Conservation (phyloP, 2,329 filamentous ascomycete species). For the Apiospora pterosperma region DNA sequence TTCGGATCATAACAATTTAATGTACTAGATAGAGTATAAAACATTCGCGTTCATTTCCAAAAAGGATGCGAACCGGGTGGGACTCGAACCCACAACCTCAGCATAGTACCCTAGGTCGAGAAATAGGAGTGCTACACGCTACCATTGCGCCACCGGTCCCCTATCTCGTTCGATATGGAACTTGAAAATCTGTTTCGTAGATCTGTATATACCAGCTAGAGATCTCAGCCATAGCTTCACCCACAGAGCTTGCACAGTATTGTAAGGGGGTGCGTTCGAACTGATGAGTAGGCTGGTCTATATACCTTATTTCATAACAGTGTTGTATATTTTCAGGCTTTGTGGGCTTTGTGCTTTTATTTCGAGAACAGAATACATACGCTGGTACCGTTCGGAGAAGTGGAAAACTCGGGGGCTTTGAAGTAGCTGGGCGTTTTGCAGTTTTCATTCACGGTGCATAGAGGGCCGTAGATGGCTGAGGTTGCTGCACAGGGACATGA, state of each 20-base stretch:
- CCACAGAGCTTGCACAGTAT: no score
- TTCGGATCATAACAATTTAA: no score
- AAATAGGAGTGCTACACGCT: constrained; percentile 30
- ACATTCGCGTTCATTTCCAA: no score
- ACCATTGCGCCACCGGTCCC: constrained; percentile 23
- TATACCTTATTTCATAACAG: background rate
- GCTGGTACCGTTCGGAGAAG: no score
- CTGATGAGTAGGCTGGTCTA: background rate
- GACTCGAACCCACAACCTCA: constrained; percentile 34
- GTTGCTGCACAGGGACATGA: no score
- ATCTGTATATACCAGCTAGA: no score
- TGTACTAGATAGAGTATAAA: no score
- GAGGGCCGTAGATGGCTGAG: no score
- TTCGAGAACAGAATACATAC: background rate
- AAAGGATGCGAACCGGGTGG: constrained; percentile 19
- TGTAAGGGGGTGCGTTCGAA: no score
- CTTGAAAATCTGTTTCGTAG: no score
- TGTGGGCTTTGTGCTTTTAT: background rate
- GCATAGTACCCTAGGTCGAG: constrained; percentile 5
- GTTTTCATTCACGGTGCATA: background rate
- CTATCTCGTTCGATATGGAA: no score
- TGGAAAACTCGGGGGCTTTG: background rate
- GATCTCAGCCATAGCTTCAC: no score
- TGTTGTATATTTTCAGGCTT: background rate
- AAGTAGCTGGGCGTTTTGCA: background rate